These are phyloP conservation scores for Fusarium sarcochroum DNA, from an alignment of 2,329 filamentous ascomycete species.

Conservation along the genomic window DNA sequence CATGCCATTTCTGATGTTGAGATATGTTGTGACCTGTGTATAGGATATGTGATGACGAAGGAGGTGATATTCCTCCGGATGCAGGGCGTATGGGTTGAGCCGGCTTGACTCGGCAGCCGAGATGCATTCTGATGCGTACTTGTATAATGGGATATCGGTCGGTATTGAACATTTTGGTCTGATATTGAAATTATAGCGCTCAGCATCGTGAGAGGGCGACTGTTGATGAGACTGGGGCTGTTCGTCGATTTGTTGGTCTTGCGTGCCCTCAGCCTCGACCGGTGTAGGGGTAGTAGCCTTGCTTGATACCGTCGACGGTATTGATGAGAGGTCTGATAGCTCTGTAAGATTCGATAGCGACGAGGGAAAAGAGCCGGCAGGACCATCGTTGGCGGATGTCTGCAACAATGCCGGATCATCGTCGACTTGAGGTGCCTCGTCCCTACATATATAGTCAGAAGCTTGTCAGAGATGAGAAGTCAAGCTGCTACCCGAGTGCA, in stretches of 20 bases:
- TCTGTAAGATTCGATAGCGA: constrained; percentile 69
- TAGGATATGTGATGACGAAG: constrained; percentile 87
- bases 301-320: constrained; percentile 69
- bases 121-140: constrained; percentile 94
- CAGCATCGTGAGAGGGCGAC: constrained; percentile 50
- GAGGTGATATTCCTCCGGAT: constrained; percentile 85
- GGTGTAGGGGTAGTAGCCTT: constrained; percentile 76
- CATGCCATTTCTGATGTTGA: constrained; percentile 97
- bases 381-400: constrained; percentile 33
- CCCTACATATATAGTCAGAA: constrained; percentile 38
- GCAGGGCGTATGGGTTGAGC: constrained; percentile 89
- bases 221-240: constrained; percentile 37
- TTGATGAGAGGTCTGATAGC: constrained; percentile 68
- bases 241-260: constrained; percentile 41
- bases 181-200: constrained; percentile 67
- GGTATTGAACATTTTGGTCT: constrained; percentile 89
- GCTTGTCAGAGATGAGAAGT: constrained; percentile 4
- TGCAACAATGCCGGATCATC: constrained; percentile 37
- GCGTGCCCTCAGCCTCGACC: constrained; percentile 58
- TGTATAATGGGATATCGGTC: constrained; percentile 75
- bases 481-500: neutral
- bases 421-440: constrained; percentile 38
- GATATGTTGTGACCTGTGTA: constrained; percentile 91
- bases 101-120: constrained; percentile 90
- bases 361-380: constrained; percentile 63